Percentiles rank a stretch among this genome's conserved stretches.
phyloP scores from a whole-genome alignment of 2,329 filamentous ascomycete species.

The Escovopsis weberi region DNA sequence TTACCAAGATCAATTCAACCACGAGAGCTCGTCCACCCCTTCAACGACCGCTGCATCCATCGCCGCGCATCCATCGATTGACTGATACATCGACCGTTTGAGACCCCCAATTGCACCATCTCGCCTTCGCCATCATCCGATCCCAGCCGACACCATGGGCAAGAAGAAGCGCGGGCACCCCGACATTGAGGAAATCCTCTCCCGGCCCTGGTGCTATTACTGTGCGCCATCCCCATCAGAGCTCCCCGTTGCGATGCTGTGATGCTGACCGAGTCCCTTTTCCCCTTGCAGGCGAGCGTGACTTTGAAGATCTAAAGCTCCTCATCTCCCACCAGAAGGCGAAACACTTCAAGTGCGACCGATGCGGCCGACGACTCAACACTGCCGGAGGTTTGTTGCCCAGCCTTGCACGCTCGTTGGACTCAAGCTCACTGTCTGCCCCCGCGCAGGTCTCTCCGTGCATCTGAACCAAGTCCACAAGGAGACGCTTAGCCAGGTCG shows the following conservation, averaged over 20 bases:
- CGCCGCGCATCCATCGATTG: background rate
- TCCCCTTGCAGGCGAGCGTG: conserved; percentile 53
- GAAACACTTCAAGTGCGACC: conserved; percentile 98
- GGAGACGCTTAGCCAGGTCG: conserved; percentile 71
- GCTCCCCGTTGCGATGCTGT: background rate
- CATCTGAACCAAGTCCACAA: conserved; percentile 99
- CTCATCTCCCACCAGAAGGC: conserved; percentile 95
- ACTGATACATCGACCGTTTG: background rate
- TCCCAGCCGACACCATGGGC: conserved; percentile 39
- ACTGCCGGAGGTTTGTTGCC: conserved; percentile 69
- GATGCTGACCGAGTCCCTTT: conserved; percentile 11
- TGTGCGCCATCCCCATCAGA: conserved; percentile 34
- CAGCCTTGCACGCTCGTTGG: background rate
- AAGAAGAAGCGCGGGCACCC: conserved; percentile 85
- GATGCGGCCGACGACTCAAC: conserved; percentile 76
- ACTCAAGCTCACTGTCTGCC: conserved; percentile 1
- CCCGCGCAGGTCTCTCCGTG: conserved; percentile 64
- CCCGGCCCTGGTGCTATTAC: conserved; percentile 94
- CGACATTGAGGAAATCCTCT: conserved; percentile 75
- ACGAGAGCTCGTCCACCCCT: background rate
- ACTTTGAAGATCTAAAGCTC: conserved; percentile 95
- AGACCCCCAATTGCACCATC: too few species aligned
- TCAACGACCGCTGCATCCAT: background rate
- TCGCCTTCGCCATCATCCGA: background rate
- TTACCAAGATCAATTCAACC: background rate